Evolutionary conservation across 1,284 basidiomycete genomes (phyloP).

Genomic region (Sporisorium iseilematis-ciliati): DNA sequence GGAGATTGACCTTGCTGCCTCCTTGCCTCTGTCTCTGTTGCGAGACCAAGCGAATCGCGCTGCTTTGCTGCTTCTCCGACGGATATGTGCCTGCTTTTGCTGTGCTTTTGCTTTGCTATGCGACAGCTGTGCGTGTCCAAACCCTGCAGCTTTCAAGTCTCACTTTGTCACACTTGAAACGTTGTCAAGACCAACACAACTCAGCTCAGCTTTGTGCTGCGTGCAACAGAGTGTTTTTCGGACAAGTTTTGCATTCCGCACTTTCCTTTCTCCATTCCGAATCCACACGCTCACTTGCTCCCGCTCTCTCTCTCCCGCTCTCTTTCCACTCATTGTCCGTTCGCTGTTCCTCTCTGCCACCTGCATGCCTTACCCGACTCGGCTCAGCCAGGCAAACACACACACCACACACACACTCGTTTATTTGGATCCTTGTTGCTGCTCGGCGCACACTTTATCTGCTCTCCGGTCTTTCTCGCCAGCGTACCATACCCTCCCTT

Average conservation of each 20-base stretch:
- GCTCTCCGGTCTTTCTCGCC: not conserved
- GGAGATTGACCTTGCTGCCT: not conserved
- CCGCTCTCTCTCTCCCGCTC: not conserved
- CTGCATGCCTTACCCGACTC: not conserved
- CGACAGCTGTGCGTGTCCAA: no score
- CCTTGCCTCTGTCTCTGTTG: not conserved
- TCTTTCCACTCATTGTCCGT: not conserved
- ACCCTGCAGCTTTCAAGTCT: no score
- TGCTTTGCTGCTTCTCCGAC: slow-evolving; percentile 1
- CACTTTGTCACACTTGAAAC: not conserved
- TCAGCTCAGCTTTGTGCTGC: not conserved
- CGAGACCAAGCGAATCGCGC: no score
- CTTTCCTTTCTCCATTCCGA: not conserved
- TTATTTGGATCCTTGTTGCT: not conserved
- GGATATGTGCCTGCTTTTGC: not conserved
- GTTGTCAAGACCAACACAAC: slow-evolving; percentile 3
- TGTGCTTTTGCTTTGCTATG: no score
- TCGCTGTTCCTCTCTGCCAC: not conserved
- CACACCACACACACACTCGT: not conserved
- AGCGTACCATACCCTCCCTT: not conserved
- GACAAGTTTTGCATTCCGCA: slow-evolving; percentile 8
- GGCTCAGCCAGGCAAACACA: slow-evolving; percentile 7
- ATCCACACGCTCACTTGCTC: not conserved
- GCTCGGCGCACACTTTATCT: not conserved
- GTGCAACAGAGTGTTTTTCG: not conserved